phyloP scores from a whole-genome alignment of 352 stramenopile genomes.

The Phytophthora parvispora region DNA sequence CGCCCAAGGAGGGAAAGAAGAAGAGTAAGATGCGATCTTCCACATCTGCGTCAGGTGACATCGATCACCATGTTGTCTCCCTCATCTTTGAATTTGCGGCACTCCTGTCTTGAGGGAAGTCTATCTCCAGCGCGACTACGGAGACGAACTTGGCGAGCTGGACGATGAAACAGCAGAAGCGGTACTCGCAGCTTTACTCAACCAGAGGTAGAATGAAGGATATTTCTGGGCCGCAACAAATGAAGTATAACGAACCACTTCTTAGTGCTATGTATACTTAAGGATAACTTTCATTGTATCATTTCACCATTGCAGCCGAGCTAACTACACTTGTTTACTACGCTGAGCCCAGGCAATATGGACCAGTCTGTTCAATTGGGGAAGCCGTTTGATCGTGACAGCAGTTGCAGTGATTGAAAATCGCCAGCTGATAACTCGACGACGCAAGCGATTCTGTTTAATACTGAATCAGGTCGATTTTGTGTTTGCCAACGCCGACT shows the following conservation, averaged over 20 bases:
- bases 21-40: not conserved
- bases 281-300: too few species aligned
- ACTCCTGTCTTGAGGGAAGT: not conserved
- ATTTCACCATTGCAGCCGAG: not conserved
- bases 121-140: not conserved
- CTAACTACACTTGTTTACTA: not conserved
- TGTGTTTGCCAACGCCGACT: too few species aligned
- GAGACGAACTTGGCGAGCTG: not conserved
- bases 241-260: too few species aligned
- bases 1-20: not conserved
- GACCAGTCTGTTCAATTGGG: too few species aligned
- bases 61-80: not conserved
- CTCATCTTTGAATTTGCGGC: not conserved
- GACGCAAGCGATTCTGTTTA: too few species aligned
- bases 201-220: too few species aligned
- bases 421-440: too few species aligned
- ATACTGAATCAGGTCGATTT: too few species aligned
- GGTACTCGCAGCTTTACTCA: not conserved
- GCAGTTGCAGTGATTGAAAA: too few species aligned
- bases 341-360: not conserved
- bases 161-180: not conserved
- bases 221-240: too few species aligned
- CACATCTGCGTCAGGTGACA: not conserved
- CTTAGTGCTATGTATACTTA: too few species aligned
- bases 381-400: too few species aligned